A percentile compares a stretch with the other conserved stretches of the same genome.
phyloP scores from a whole-genome alignment of 768 basidiomycete species.

The Termitomyces sp. region DNA sequence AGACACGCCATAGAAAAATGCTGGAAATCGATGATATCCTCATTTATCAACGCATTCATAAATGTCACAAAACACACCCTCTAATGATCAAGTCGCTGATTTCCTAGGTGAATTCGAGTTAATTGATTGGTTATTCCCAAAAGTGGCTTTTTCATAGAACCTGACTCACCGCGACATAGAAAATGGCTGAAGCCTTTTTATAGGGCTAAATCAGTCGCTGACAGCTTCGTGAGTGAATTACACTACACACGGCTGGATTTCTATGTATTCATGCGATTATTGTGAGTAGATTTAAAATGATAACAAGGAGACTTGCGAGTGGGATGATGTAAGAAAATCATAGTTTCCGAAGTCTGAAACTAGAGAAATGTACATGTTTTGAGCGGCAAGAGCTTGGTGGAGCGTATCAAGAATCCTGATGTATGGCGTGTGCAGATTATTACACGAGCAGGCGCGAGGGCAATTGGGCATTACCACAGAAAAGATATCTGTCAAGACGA shows the following conservation, averaged over 20 bases:
- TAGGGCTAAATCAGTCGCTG: not conserved
- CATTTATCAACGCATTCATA: not conserved
- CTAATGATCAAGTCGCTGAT: constrained; percentile 6
- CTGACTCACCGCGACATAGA: not conserved
- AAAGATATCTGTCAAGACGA: not conserved
- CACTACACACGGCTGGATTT: not conserved
- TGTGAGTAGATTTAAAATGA: too few species aligned
- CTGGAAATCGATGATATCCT: not conserved
- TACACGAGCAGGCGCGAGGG: too few species aligned
- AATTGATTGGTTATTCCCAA: not conserved
- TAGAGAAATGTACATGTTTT: not conserved
- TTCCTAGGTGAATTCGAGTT: not conserved
- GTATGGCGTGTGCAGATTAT: not conserved
- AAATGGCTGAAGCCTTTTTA: not conserved
- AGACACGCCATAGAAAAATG: constrained; percentile 7
- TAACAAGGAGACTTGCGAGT: not conserved
- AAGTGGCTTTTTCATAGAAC: not conserved
- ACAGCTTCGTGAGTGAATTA: too few species aligned
- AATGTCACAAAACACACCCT: constrained; percentile 2
- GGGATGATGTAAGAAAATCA: not conserved
- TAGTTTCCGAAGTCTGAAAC: not conserved
- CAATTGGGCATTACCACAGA: not conserved
- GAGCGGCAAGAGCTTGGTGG: not conserved
- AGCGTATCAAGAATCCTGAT: not conserved
- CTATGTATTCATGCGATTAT: not conserved